Evolutionary conservation across 352 stramenopile genomes (phyloP).

Genomic region (Pythium periplocum): DNA sequence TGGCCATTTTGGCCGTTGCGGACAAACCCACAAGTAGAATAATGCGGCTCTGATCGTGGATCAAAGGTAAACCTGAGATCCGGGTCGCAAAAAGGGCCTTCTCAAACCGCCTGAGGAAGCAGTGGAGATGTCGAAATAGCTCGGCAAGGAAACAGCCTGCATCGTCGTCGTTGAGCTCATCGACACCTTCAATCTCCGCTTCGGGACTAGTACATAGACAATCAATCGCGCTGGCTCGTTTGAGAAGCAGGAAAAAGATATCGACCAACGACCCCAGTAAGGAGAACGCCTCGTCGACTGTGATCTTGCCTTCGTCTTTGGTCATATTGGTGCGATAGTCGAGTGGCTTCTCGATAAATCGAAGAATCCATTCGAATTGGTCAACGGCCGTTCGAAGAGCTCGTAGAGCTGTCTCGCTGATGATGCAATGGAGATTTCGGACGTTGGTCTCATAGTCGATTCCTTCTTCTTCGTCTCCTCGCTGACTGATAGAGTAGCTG

Average conservation of each 20-base stretch:
- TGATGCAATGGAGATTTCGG: conserved; percentile 29
- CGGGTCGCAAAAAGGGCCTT: conserved; percentile 45
- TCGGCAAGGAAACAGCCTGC: conserved; percentile 35
- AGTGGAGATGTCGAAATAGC: conserved; percentile 45
- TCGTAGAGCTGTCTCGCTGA: conserved; percentile 32
- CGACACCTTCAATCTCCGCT: conserved; percentile 12
- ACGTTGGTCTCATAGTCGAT: conserved; percentile 27
- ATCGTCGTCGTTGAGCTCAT: conserved; percentile 17
- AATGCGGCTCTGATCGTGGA: conserved; percentile 50
- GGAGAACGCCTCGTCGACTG: conserved; percentile 35
- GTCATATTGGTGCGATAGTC: conserved; percentile 16
- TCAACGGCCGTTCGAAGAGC: conserved; percentile 43
- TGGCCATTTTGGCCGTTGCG: conserved; percentile 22
- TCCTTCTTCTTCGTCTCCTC: not conserved
- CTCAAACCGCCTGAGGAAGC: conserved; percentile 47
- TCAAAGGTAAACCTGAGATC: conserved; percentile 34
- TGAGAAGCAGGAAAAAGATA: conserved; percentile 53
- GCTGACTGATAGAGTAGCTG: not conserved
- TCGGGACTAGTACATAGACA: conserved; percentile 25
- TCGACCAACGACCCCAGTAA: conserved; percentile 47
- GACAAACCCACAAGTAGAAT: conserved; percentile 44
- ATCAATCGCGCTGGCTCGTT: conserved; percentile 39
- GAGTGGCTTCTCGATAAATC: conserved; percentile 32
- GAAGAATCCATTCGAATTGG: conserved; percentile 44
- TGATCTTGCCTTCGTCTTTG: conserved; percentile 8